Base-by-base conservation (phyloP, 345 rosid species). In the Acer saccharum region DNA sequence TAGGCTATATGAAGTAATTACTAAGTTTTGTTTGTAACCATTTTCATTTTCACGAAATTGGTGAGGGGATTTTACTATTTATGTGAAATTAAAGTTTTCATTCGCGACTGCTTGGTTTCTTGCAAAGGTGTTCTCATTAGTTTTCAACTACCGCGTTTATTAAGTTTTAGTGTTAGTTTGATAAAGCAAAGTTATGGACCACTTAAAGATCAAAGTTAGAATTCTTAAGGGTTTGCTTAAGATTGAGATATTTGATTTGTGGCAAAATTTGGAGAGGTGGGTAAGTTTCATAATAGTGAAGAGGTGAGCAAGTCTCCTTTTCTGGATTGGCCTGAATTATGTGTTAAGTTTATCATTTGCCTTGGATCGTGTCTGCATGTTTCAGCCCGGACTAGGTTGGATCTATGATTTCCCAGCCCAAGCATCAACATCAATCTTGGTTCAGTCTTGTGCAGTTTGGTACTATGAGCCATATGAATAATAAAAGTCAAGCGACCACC, bases 41-140 rank as follows among this genome's bases (percentile, higher is more conserved):
- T 73, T 60, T 43, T 60, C 68, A 60, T 60, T n/a, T 21, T 9
- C 9, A 21, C 7, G 27, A 60, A 60, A 60, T 60, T 16, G 3
- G 48, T 0, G 3, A 25, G 60, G 41, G 18, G 10, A 44, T 43
- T 29, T 14, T 44, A 10, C 9, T 73, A 25, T 32, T 18, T 9
- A n/a, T 20, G 54, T 2, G n/a, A 58, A 18, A 43, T 39, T 72
- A 23, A 39, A 21, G 2, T 5, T 43, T 43, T 43, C 46, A 43
- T 43, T 43, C 46, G 1, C 46, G 46, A 43, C 10, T 43, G 10
- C 46, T 8, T 71, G 64, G 74, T 63, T 75, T 48, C 25, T 62
- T 80, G 61, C 57, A 12, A 29, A 61, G 11, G 9, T 50, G 68
- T 29, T 55, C 25, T 29, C n/a, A 41, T 27, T 72, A 52, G 78